These are phyloP conservation scores for Elaeagnus macrophylla DNA, from an alignment of 306 rosid species.

Conservation along the genomic window DNA sequence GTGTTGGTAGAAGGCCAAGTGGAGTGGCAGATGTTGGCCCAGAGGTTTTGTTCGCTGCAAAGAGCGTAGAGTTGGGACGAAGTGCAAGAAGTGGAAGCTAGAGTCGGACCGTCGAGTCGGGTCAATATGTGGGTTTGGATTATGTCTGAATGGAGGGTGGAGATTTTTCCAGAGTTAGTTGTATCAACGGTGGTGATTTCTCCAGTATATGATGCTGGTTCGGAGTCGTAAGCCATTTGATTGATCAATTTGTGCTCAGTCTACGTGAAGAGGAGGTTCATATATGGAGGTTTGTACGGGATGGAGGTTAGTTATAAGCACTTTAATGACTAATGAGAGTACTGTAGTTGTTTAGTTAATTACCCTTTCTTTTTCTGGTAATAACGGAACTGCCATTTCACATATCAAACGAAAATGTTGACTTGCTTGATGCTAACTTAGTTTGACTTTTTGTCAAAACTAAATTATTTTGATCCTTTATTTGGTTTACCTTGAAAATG, in stretches of 20 bases:
- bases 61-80: slow-evolving; percentile 43
- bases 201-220: not conserved
- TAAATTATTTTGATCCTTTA: too few species aligned
- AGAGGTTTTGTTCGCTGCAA: slow-evolving; percentile 29
- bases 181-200: slow-evolving; percentile 4
- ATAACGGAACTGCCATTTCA: not conserved
- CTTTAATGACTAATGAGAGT: too few species aligned
- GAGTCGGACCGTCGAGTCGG: slow-evolving; percentile 59
- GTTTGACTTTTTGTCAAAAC: too few species aligned
- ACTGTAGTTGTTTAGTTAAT: not conserved
- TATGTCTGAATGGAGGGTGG: slow-evolving; percentile 47
- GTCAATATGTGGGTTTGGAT: slow-evolving; percentile 54
- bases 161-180: slow-evolving; percentile 23
- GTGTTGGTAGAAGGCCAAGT: slow-evolving; percentile 66
- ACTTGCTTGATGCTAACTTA: too few species aligned
- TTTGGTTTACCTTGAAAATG: too few species aligned
- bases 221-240: not conserved
- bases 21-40: slow-evolving; percentile 46
- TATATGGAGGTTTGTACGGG: not conserved
- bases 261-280: not conserved
- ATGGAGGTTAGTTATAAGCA: too few species aligned
- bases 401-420: too few species aligned
- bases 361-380: not conserved
- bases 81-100: slow-evolving; percentile 47
- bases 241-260: not conserved